Base-by-base conservation (phyloP, 129 eudicot species). In the Flaveria bidentis region DNA sequence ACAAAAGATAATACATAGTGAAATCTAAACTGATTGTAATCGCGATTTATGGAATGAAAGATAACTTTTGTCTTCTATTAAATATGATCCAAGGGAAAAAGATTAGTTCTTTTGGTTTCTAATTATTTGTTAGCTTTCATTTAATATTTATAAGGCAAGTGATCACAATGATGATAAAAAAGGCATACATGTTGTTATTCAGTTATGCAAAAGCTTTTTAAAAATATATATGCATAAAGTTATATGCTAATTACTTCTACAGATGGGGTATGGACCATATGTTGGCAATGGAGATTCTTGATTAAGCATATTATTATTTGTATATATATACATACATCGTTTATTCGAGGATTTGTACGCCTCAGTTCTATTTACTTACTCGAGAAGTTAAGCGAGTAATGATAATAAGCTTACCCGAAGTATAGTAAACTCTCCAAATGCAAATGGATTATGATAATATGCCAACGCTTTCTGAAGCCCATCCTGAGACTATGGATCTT, bases 401-500 rank as follows among this genome's bases (percentile, higher is more conserved):
- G 20, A 0, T n/a, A 42, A 39, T 41, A 71, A 64, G 64, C 10
- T 53, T 61, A 26, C 23, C 45, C 2, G 13, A 17, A 41, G 42
- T n/a, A 16, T 52, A 36, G 63, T 46, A 67, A 81, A 77, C 68
- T n/a, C 49, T 74, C 12, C 13, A 6, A 22, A 49, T 49, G n/a
- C 42, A n/a, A 62, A 89, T 89, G 92, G 97, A 91, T 82, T 81
- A 78, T 23, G 85, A 88, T 60, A 57, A 45, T 46, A 56, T 73
- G 69, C 86, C 91, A 62, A 88, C 91, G 52, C 82, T 84, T 66
- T 87, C 91, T 30, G 93, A 88, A 76, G 92, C 98, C 2, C 97
- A 91, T 86, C 97, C 97, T 17, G 98, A 94, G 84, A 90, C 97
- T 9, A 87, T 91, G 97, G 98, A 94, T 76, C 92, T 94, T 51